These are phyloP conservation scores for Elsinoe australis DNA, from an alignment of 2,329 filamentous ascomycete genomes.

Conservation along the genomic window DNA sequence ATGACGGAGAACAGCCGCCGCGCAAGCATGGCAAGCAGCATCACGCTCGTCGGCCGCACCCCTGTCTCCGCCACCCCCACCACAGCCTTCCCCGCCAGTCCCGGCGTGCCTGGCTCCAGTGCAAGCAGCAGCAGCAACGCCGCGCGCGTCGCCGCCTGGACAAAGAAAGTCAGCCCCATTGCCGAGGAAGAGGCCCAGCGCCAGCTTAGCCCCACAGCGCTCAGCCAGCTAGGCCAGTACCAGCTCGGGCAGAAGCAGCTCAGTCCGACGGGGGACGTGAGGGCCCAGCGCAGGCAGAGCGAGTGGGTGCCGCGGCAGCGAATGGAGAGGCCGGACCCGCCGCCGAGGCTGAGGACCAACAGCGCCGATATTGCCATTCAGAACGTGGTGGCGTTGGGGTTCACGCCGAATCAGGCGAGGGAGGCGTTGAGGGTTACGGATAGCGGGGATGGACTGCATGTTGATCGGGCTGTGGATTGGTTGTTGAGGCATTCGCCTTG, in stretches of 20 bases:
- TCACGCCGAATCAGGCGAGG: slow-evolving; percentile 47
- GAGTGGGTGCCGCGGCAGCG: slow-evolving; percentile 19
- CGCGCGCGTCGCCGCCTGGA: slow-evolving; percentile 9
- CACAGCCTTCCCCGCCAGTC: slow-evolving; percentile 2
- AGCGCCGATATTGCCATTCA: slow-evolving; percentile 47
- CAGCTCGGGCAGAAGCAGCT: slow-evolving; percentile 4
- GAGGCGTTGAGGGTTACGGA: slow-evolving; percentile 53
- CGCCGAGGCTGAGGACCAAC: slow-evolving; percentile 20
- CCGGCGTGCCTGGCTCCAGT: no score
- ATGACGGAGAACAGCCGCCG: slow-evolving; percentile 3
- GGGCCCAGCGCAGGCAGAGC: neutral
- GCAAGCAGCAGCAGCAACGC: slow-evolving; percentile 17
- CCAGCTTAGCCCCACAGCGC: neutral
- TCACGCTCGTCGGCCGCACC: slow-evolving; percentile 2
- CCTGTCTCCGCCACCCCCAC: neutral
- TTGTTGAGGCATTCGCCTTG: slow-evolving; percentile 36
- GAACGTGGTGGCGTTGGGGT: slow-evolving; percentile 54
- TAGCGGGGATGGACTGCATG: slow-evolving; percentile 50
- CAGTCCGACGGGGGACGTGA: neutral
- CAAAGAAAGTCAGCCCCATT: slow-evolving; percentile 25
- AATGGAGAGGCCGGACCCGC: slow-evolving; percentile 22
- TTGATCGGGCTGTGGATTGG: slow-evolving; percentile 50
- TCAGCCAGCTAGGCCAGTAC: neutral
- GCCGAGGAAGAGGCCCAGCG: slow-evolving; percentile 21
- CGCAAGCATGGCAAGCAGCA: slow-evolving; percentile 7